Base-by-base conservation (phyloP, 768 basidiomycete species). In the Coprinellus micaceus region DNA sequence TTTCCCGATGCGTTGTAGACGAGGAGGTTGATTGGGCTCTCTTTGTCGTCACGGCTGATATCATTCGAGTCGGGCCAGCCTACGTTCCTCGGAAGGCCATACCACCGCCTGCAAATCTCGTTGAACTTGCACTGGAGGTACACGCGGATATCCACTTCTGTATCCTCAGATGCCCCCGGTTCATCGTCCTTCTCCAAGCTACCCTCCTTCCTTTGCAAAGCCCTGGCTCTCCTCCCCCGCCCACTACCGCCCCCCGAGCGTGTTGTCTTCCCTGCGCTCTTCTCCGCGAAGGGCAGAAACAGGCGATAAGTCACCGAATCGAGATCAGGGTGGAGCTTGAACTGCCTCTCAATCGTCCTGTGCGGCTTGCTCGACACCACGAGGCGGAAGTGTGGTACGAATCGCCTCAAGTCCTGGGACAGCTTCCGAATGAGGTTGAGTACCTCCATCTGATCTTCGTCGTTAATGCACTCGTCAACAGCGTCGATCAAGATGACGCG, bases 81-180 rank as follows among this genome's bases (percentile, higher is more conserved):
- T 10, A 51, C 49, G 33, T 51, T 36, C 49, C 21, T 51, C 49
- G 49, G 49, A 29, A 51, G 21, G 4, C 49, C 49, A 51, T 51
- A 51, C 49, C 49, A 51, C 33, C 6, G 33, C 1, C 49, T 26
- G 29, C 49, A 51, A 29, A 51, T 51, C 33, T 51, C 49, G 33
- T 51, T 51, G 49, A 51, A 51, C 29, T 51, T 51, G 49, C 49
- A 51, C 21, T 51, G 30, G 17, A 51, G 21, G 33, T 51, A 51
- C 30, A 48, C 10, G 15, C 21, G 24, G 28, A 51, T 51, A 15
- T 51, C 33, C n/a, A 24, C 21, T 7, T 51, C 49, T 4, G 19
- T 29, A 17, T 36, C 49, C 13, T 21, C 49, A 15, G 33, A 6
- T 1, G 2, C 28, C 2, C 25, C 2, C 13, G 10, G 21, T 19